Percentiles rank a stretch among this genome's conserved stretches.
Evolutionary conservation across 768 basidiomycete species (phyloP).

Genomic region (Tephrocybe sp.): DNA sequence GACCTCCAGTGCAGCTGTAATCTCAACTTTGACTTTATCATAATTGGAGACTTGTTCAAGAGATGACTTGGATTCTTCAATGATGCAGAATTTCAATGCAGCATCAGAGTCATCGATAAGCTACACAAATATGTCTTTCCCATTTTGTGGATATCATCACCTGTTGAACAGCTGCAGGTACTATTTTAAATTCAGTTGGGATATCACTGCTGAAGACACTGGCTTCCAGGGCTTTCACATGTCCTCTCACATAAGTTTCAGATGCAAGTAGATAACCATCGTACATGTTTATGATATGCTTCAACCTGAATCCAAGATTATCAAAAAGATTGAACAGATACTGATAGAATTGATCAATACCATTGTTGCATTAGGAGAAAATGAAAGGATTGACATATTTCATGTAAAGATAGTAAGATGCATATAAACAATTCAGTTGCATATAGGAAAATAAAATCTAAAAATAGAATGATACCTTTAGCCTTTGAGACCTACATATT

Average conservation of each 20-base stretch:
- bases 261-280: conserved; percentile 96
- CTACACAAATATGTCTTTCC: conserved; percentile 37
- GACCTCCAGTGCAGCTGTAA: conserved; percentile 74
- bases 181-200: conserved; percentile 91
- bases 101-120: conserved; percentile 93
- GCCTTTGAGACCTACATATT: too few species aligned
- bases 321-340: neutral
- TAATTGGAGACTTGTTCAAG: conserved; percentile 92
- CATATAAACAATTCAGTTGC: too few species aligned
- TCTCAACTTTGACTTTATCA: conserved; percentile 83
- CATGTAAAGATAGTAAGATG: conserved; percentile 99
- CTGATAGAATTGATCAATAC: conserved; percentile 43
- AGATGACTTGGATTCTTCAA: conserved; percentile 78
- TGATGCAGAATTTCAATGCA: conserved; percentile 85
- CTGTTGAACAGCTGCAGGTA: conserved; percentile 82
- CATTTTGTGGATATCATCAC: conserved; percentile 33
- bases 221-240: conserved; percentile 97
- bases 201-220: conserved; percentile 99
- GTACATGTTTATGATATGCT: conserved; percentile 87
- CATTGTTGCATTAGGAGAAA: conserved; percentile 98
- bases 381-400: conserved; percentile 99
- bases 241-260: conserved; percentile 98
- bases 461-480: too few species aligned
- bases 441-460: too few species aligned
- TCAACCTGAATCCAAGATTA: conserved; percentile 79